Percentiles rank a stretch among this genome's conserved stretches.
Evolutionary conservation across 2,329 filamentous ascomycete species (phyloP).

Genomic region (Ophiosphaerella korrae): DNA sequence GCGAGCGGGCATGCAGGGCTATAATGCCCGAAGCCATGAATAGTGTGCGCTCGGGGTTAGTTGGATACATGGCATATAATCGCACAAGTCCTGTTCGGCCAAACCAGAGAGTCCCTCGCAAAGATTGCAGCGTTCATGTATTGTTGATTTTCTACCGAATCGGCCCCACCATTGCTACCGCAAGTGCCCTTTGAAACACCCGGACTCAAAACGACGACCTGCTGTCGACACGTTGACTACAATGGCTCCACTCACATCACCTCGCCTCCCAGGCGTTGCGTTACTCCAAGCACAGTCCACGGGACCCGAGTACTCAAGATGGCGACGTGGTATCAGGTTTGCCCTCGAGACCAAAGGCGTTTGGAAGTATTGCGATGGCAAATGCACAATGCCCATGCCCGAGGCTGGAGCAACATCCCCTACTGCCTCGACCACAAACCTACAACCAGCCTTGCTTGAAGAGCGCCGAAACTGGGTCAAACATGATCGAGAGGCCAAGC

Average conservation of each 20-base stretch:
- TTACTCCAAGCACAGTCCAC: slow-evolving; percentile 32
- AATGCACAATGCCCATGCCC: slow-evolving; percentile 42
- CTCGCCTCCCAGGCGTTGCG: slow-evolving; percentile 37
- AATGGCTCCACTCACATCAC: slow-evolving; percentile 28
- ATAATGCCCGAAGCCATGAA: slow-evolving; percentile 22
- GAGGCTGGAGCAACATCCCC: slow-evolving; percentile 27
- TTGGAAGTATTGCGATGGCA: slow-evolving; percentile 43
- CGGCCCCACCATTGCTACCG: not conserved
- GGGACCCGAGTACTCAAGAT: slow-evolving; percentile 40
- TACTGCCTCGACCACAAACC: slow-evolving; percentile 19
- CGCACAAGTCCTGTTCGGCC: not conserved
- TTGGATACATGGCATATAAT: slow-evolving; percentile 9
- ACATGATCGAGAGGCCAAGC: slow-evolving; percentile 44
- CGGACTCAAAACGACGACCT: not conserved
- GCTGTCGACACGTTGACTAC: not conserved
- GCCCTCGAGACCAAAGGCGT: slow-evolving; percentile 37
- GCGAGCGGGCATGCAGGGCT: slow-evolving; percentile 17
- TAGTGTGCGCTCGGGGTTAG: slow-evolving; percentile 12
- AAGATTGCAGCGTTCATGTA: not conserved
- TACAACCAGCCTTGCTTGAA: slow-evolving; percentile 39
- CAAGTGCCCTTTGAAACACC: not conserved
- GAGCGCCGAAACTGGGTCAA: slow-evolving; percentile 43
- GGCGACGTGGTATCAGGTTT: slow-evolving; percentile 38
- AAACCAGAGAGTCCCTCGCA: not conserved
- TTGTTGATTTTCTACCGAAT: not conserved